These are phyloP conservation scores for Leccinum obscurum DNA, from an alignment of 768 basidiomycete species.

Conservation along the genomic window DNA sequence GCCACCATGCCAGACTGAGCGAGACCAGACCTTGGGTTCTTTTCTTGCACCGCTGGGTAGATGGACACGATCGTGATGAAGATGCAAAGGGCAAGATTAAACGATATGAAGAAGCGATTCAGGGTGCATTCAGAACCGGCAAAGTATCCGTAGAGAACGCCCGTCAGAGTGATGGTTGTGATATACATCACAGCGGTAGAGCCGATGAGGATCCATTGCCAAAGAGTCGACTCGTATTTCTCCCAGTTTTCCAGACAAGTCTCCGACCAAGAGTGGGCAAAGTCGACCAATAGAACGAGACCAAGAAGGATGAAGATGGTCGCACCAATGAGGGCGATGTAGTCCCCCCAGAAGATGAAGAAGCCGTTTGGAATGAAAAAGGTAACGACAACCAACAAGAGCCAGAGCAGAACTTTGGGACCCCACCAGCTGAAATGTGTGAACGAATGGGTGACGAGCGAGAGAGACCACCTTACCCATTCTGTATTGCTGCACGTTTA, in stretches of 20 bases:
- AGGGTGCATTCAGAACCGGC: slow-evolving; percentile 81
- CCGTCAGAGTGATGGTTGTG: slow-evolving; percentile 81
- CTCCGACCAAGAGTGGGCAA: slow-evolving; percentile 98
- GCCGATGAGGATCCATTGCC: slow-evolving; percentile 95
- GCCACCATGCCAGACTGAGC: slow-evolving; percentile 98
- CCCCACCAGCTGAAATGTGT: slow-evolving; percentile 87
- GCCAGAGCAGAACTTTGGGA: slow-evolving; percentile 89
- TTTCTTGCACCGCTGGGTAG: slow-evolving; percentile 84
- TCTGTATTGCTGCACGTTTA: slow-evolving; percentile 94
- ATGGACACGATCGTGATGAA: slow-evolving; percentile 81
- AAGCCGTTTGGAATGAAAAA: slow-evolving; percentile 96
- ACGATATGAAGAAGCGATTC: slow-evolving; percentile 96
- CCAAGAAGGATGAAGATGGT: slow-evolving; percentile 96
- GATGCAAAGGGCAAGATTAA: slow-evolving; percentile 83
- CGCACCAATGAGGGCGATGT: slow-evolving; percentile 87
- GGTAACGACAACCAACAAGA: slow-evolving; percentile 73
- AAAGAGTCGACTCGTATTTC: slow-evolving; percentile 77
- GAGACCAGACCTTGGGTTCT: slow-evolving; percentile 91
- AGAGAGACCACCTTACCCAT: slow-evolving; percentile 61
- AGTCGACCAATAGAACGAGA: slow-evolving; percentile 95
- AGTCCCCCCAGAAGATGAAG: slow-evolving; percentile 99
- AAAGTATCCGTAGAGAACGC: slow-evolving; percentile 90
- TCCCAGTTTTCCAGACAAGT: slow-evolving; percentile 97
- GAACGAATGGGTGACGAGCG: slow-evolving; percentile 11
- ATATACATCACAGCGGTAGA: slow-evolving; percentile 90